Percentiles rank a stretch among this genome's conserved stretches.
Evolutionary conservation across 768 basidiomycete genomes (phyloP).

Genomic region (Auricularia heimuer): DNA sequence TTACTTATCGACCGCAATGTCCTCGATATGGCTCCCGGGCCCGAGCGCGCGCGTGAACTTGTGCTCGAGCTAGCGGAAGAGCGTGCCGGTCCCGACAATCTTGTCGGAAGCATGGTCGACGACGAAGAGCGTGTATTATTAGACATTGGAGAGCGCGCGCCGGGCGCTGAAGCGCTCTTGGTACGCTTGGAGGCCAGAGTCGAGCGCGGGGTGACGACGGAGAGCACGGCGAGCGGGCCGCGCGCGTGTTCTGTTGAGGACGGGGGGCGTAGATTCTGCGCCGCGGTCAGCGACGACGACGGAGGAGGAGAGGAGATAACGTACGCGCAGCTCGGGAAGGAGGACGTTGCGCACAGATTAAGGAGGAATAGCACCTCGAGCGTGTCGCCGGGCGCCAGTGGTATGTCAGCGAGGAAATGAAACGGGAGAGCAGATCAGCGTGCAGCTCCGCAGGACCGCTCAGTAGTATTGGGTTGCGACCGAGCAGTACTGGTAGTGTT

Average conservation of each 20-base stretch:
- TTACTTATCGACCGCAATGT: slow-evolving; percentile 82
- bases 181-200: too few relatives aligned
- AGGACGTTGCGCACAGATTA: slow-evolving; percentile 47
- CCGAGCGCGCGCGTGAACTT: slow-evolving; percentile 89
- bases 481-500: too few relatives aligned
- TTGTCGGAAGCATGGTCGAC: too few relatives aligned
- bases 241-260: slow-evolving; percentile 82
- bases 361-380: slow-evolving; percentile 83
- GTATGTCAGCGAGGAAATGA: slow-evolving; percentile 17
- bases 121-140: slow-evolving; percentile 92
- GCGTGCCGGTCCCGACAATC: slow-evolving; percentile 51
- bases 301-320: slow-evolving; percentile 31
- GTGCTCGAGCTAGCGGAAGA: slow-evolving; percentile 88
- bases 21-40: slow-evolving; percentile 90
- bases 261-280: slow-evolving; percentile 42
- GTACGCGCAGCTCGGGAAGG: slow-evolving; percentile 57
- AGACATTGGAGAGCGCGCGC: slow-evolving; percentile 45
- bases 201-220: too few relatives aligned
- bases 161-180: slow-evolving; percentile 54
- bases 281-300: too few relatives aligned
- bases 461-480: too few relatives aligned
- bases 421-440: background rate
- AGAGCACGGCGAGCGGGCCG: slow-evolving; percentile 73
- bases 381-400: slow-evolving; percentile 49
- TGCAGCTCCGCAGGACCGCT: too few relatives aligned